These are phyloP conservation scores for Neurospora sp. DNA, from an alignment of 2,329 filamentous ascomycete genomes.

Conservation along the genomic window DNA sequence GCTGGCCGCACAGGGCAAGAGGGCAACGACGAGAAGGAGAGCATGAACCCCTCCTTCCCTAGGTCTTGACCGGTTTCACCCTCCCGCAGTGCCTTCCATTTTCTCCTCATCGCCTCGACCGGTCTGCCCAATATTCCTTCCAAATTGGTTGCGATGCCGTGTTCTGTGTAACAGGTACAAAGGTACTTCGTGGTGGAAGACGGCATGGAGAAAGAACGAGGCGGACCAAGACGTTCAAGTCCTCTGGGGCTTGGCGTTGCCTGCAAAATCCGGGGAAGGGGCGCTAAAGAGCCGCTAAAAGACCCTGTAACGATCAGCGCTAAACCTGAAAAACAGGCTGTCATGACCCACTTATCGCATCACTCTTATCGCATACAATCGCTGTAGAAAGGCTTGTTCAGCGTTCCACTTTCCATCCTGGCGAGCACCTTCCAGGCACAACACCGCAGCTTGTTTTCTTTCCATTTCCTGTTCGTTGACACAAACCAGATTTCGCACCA, in stretches of 20 bases:
- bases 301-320: background rate
- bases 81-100: background rate
- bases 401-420: background rate
- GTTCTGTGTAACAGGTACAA: background rate
- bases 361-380: background rate
- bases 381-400: background rate
- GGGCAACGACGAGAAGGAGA: background rate
- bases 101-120: background rate
- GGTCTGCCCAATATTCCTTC: background rate
- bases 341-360: background rate
- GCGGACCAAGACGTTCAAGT: background rate
- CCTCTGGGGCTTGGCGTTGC: background rate
- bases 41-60: background rate
- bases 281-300: background rate
- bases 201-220: background rate
- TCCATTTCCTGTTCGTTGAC: background rate
- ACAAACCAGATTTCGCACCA: background rate
- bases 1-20: background rate
- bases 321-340: background rate
- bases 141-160: background rate
- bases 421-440: background rate
- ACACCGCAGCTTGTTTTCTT: background rate
- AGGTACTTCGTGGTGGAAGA: background rate
- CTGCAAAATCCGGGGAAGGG: background rate
- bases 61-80: background rate